These are phyloP conservation scores for Combretum micranthum DNA, from an alignment of 345 rosid genomes.

Conservation along the genomic window DNA sequence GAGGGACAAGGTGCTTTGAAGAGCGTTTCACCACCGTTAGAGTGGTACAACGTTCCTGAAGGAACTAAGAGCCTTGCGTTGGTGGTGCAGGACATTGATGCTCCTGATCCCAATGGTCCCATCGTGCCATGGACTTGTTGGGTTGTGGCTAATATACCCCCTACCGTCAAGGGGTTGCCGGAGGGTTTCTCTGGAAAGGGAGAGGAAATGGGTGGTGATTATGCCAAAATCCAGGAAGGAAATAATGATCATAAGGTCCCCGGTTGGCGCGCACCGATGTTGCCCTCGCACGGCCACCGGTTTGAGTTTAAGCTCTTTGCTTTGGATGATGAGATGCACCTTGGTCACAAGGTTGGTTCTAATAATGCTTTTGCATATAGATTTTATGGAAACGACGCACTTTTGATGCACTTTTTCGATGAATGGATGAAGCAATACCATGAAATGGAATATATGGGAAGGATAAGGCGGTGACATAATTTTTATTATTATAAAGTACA, in stretches of 20 bases:
- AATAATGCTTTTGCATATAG: too few relatives aligned
- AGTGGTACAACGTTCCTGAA: constrained; percentile 74
- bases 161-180: constrained; percentile 52
- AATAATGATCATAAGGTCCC: constrained; percentile 63
- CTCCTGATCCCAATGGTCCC: constrained; percentile 53
- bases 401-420: too few relatives aligned
- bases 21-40: constrained; percentile 48
- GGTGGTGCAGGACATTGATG: constrained; percentile 79
- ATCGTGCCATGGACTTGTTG: constrained; percentile 75
- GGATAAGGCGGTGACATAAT: too few relatives aligned
- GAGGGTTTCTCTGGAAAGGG: constrained; percentile 67
- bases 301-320: constrained; percentile 69
- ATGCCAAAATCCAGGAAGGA: constrained; percentile 53
- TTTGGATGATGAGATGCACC: constrained; percentile 36
- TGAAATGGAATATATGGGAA: too few relatives aligned
- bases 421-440: too few relatives aligned
- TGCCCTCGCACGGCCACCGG: constrained; percentile 57
- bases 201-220: constrained; percentile 31
- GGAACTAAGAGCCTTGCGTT: constrained; percentile 58
- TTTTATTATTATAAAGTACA: too few relatives aligned
- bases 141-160: constrained; percentile 69
- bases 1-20: constrained; percentile 69
- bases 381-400: too few relatives aligned
- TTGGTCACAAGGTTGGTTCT: constrained; percentile 51
- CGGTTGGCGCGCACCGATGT: constrained; percentile 64